Base-by-base conservation (phyloP, 2,329 filamentous ascomycete genomes). In the Cercospora canescens region DNA sequence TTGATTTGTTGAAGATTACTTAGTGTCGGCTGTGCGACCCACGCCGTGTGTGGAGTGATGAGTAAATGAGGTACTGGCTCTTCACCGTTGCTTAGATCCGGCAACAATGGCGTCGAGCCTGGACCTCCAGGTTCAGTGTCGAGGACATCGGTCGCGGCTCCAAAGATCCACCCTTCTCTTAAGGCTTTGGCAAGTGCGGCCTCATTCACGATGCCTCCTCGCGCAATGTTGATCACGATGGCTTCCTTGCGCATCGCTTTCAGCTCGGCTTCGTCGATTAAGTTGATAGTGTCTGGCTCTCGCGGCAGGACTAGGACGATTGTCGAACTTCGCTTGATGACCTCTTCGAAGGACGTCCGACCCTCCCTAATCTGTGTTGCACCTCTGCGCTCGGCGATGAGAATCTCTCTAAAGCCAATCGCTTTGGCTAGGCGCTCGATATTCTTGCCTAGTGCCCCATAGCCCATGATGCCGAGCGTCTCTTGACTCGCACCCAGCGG, bases 151-250 rank as follows among this genome's bases (percentile, higher is more conserved):
- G 69, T 67, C 16, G 69, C 69, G 6, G 69, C 69, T 12, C 67
- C 69, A 58, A 68, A 71, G 24, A 71, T 69, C 41, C 65, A 60
- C 12, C 60, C 52, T 34, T 71, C 67, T 41, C 60, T 64, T 11
- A 71, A 37, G n/a, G 69, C 69, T 37, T 66, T 68, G 7, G 67
- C 69, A 11, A 71, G 57, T 26, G 67, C 69, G n/a, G 56, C 62
- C 50, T 71, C 69, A 39, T 71, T 71, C 4, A 69, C 69, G 37
- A 71, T 71, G 11, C 69, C 69, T 12, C 69, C 69, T 41, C 69
- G 45, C 4, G 66, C 69, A 16, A 70, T 62, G 28, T 70, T 71
- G 48, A 70, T 65, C 11, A 71, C 11, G 16, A 71, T 58, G 9
- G 66, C 69, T 16, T 71, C 67, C 26, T 65, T 65, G 24, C 62